phyloP scores from a whole-genome alignment of 495 filamentous ascomycete species.

The Penicillium subrubescens region DNA sequence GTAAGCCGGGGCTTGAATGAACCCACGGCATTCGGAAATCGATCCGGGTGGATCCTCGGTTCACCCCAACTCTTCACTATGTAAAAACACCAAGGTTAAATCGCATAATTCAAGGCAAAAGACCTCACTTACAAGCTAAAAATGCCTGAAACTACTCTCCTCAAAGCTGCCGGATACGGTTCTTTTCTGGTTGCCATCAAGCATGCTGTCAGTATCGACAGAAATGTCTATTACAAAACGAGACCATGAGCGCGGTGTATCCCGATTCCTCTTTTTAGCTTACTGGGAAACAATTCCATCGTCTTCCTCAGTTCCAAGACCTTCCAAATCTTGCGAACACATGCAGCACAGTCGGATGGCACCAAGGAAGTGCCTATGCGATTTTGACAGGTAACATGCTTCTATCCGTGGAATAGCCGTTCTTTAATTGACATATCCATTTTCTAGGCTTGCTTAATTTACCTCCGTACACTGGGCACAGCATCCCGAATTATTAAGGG shows the following conservation, averaged over 20 bases:
- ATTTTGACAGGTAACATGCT: conserved; percentile 28
- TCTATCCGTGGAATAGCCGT: neutral
- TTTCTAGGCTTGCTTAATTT: conserved; percentile 30
- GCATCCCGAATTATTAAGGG: conserved; percentile 20
- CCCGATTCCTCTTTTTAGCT: neutral
- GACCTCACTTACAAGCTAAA: neutral
- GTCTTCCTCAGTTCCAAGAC: conserved; percentile 23
- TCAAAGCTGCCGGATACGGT: conserved; percentile 17
- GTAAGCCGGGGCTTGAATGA: neutral
- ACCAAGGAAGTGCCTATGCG: conserved; percentile 35
- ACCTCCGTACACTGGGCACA: conserved; percentile 31
- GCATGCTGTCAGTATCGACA: conserved; percentile 17
- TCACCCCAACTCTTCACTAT: neutral
- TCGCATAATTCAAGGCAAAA: neutral
- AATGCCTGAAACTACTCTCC: conserved; percentile 3
- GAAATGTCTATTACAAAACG: neutral
- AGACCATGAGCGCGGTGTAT: neutral
- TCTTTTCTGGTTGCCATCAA: conserved; percentile 15
- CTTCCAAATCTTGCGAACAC: conserved; percentile 30
- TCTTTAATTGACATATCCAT: neutral
- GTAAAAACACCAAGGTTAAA: neutral
- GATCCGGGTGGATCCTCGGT: neutral
- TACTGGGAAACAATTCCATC: conserved; percentile 9
- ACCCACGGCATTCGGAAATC: neutral
- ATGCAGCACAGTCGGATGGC: conserved; percentile 34